Base-by-base conservation (phyloP, 768 basidiomycete genomes). In the Tricholoma flavovirens region DNA sequence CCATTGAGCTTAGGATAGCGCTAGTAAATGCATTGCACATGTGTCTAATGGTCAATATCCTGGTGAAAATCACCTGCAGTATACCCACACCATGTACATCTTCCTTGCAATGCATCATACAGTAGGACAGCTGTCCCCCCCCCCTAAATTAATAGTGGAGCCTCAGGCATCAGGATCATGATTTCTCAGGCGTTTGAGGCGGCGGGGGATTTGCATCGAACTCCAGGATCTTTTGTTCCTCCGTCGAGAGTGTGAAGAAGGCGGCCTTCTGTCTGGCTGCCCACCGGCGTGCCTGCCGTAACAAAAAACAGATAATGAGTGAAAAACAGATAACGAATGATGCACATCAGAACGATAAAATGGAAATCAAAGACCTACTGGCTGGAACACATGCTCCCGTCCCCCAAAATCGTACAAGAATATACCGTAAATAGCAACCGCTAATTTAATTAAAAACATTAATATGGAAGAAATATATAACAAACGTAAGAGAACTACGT, bases 351-450 rank as follows among this genome's bases (percentile, higher is more conserved):
- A 17, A 2, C 48, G 48, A 51, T 49, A 49, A 51, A n/a, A n/a
- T 22, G 24, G 51, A 15, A 12, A 17, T 49, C 30, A 49, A 14
- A 2, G 46, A 75, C 83, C 66, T 59, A 87, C 86, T 21, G 83
- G 82, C 67, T 77, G 79, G 67, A 86, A 88, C 24, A 87, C 82
- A 66, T 88, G 86, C 21, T 88, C 86, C 48, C 75, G 72, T n/a
- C 85, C 82, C 3, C 86, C 86, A 67, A 81, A 88, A 66, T 88
- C 84, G 51, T 81, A 78, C 55, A 83, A 67, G 65, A 88, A 84
- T 19, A 84, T 71, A 2, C 77, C 77, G 59, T 88, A 88, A 3
- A 82, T 36, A 14, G 74, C 65, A n/a, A 78, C 70, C 21, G 72
- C 86, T 88, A 36, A 58, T 36, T 14, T 26, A 43, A 3, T 54